Conservation (phyloP, 192 early-diverging fungal genomes). For the Coemansia sp. region DNA sequence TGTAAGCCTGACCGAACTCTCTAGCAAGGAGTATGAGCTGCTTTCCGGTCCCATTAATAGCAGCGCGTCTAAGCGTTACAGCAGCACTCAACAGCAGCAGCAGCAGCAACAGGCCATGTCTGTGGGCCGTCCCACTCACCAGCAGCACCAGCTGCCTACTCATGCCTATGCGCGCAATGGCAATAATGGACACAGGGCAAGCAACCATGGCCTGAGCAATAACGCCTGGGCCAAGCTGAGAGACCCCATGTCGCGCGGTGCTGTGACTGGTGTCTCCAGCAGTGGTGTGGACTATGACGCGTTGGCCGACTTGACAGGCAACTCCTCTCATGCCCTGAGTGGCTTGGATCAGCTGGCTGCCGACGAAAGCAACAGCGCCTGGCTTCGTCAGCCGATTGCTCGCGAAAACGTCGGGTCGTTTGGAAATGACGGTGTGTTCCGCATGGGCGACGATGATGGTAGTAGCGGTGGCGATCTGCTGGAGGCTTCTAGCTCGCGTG, state of each 20-base stretch:
- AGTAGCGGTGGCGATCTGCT: slow-evolving; percentile 23
- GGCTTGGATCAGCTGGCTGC: slow-evolving; percentile 7
- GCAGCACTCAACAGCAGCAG: slow-evolving; percentile 12
- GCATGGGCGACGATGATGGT: slow-evolving; percentile 53
- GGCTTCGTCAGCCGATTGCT: slow-evolving; percentile 57
- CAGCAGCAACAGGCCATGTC: slow-evolving; percentile 1
- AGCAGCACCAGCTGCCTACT: neutral
- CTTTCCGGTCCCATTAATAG: slow-evolving; percentile 54
- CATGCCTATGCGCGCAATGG: slow-evolving; percentile 26
- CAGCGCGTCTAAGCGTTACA: slow-evolving; percentile 51
- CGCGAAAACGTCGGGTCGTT: slow-evolving; percentile 65
- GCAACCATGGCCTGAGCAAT: slow-evolving; percentile 15
- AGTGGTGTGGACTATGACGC: neutral
- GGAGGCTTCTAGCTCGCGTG: slow-evolving; percentile 5
- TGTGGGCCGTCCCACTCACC: neutral
- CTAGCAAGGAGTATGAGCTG: slow-evolving; percentile 64
- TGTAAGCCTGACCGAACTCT: slow-evolving; percentile 56
- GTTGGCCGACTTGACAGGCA: neutral
- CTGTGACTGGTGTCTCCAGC: neutral
- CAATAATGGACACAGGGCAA: slow-evolving; percentile 7
- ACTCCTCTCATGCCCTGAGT: neutral
- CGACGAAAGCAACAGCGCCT: slow-evolving; percentile 45
- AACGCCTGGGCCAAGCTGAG: slow-evolving; percentile 7
- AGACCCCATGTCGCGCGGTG: slow-evolving; percentile 1
- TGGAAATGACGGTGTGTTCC: slow-evolving; percentile 67